Conservation (phyloP, 1,284 basidiomycete species). For the Cryptococcus depauperatus region DNA sequence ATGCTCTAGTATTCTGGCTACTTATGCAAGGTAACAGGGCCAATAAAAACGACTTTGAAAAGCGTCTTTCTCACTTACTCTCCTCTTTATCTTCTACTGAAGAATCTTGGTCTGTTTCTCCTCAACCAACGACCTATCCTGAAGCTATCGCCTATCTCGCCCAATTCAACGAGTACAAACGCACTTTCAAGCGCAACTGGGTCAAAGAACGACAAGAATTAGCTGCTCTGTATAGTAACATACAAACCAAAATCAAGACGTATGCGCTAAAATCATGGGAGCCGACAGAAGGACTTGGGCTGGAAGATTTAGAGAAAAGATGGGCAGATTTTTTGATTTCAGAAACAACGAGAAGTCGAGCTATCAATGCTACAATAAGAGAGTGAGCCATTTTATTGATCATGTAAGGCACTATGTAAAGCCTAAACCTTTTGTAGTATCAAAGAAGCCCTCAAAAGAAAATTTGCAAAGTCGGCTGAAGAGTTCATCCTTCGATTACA, state of each 20-base stretch:
- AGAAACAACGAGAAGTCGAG: constrained; percentile 69
- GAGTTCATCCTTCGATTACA: constrained; percentile 68
- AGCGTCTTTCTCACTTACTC: constrained; percentile 61
- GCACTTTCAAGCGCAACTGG: constrained; percentile 75
- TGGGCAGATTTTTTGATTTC: constrained; percentile 68
- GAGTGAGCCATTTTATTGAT: constrained; percentile 53
- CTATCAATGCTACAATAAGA: constrained; percentile 85
- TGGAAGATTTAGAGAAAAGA: constrained; percentile 66
- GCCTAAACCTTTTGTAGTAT: constrained; percentile 53
- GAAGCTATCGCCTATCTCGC: constrained; percentile 71
- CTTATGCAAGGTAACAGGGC: constrained; percentile 56
- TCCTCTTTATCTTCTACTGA: constrained; percentile 57
- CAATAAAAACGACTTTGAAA: constrained; percentile 77
- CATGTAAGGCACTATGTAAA: neutral
- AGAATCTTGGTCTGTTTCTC: constrained; percentile 55
- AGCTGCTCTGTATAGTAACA: constrained; percentile 79
- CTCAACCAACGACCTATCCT: constrained; percentile 64
- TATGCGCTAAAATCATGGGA: constrained; percentile 78
- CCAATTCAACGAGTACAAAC: constrained; percentile 73
- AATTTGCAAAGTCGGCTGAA: constrained; percentile 77
- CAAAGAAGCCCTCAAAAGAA: constrained; percentile 75
- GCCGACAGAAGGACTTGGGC: constrained; percentile 62
- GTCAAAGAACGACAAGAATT: constrained; percentile 85
- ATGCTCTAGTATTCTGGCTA: neutral
- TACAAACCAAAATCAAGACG: constrained; percentile 88